Percentiles rank a stretch among this genome's conserved stretches.
Conservation (phyloP, 1,284 basidiomycete genomes). For the Cryptococcus hybrid region DNA sequence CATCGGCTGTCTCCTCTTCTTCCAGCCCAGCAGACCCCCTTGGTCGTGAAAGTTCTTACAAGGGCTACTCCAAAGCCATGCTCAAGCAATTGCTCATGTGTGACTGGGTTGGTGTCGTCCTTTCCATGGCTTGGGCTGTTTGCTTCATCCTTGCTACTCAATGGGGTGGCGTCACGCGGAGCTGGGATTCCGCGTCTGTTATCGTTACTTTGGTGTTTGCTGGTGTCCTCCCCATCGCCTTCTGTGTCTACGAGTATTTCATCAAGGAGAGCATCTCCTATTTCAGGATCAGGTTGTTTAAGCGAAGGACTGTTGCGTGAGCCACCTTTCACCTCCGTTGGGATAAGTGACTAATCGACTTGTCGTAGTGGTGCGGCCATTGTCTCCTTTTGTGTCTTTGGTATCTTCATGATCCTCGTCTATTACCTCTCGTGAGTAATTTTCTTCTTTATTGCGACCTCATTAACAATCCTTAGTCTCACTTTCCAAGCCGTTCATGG, state of each 20-base stretch:
- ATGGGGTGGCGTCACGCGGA: constrained; percentile 45
- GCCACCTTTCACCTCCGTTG: constrained; percentile 9
- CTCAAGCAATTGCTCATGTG: constrained; percentile 32
- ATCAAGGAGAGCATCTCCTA: constrained; percentile 44
- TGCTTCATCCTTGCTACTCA: constrained; percentile 42
- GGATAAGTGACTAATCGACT: not conserved
- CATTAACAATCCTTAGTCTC: constrained; percentile 15
- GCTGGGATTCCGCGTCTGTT: constrained; percentile 47
- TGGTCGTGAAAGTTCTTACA: constrained; percentile 37
- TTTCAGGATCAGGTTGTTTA: constrained; percentile 48
- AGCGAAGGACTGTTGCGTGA: constrained; percentile 41
- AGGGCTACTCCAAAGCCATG: constrained; percentile 39
- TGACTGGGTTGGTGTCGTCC: constrained; percentile 44
- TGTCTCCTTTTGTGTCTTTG: constrained; percentile 35
- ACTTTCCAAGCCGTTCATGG: constrained; percentile 44
- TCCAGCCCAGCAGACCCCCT: constrained; percentile 35
- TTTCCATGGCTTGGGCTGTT: constrained; percentile 40
- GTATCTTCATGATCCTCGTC: constrained; percentile 43
- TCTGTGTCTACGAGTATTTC: constrained; percentile 46
- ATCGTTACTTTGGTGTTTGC: constrained; percentile 42
- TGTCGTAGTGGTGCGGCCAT: constrained; percentile 23
- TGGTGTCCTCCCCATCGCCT: constrained; percentile 35
- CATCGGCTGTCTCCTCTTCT: constrained; percentile 28
- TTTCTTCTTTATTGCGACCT: too few relatives aligned
- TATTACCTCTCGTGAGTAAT: constrained; percentile 34